Percentiles rank a stretch among this genome's conserved stretches.
These are phyloP conservation scores for Cladophialophora immunda DNA, from an alignment of 2,329 filamentous ascomycete genomes.

Conservation along the genomic window DNA sequence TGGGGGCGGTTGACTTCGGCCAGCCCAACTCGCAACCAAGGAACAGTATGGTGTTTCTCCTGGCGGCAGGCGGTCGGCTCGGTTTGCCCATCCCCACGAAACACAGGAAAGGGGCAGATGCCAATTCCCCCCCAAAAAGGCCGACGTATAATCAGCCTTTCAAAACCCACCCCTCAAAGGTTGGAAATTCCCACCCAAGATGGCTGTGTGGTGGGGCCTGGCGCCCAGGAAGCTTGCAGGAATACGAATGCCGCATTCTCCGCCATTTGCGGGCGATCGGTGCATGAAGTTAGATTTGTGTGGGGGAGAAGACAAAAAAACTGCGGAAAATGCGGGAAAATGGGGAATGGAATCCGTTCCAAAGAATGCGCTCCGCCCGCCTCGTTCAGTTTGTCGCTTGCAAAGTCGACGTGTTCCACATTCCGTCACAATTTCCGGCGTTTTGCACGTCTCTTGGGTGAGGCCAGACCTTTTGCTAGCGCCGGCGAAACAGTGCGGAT, in stretches of 20 bases:
- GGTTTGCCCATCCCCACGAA: neutral
- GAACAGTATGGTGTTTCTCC: neutral
- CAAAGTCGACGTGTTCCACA: neutral
- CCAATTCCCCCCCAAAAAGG: neutral
- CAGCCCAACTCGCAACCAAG: neutral
- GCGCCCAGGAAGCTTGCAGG: neutral
- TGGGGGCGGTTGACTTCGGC: neutral
- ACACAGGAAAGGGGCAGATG: neutral
- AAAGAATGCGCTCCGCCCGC: neutral
- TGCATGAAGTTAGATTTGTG: constrained; percentile 12
- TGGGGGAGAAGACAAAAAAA: neutral
- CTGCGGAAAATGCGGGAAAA: neutral
- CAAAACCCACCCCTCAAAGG: neutral
- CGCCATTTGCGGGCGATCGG: constrained; percentile 12
- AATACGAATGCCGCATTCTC: constrained; percentile 9
- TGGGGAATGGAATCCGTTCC: neutral
- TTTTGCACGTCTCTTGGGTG: neutral
- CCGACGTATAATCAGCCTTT: constrained; percentile 1
- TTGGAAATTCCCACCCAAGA: neutral
- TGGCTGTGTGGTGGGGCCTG: neutral
- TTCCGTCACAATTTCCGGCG: neutral
- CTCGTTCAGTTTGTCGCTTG: neutral
- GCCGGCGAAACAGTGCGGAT: neutral
- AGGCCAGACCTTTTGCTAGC: neutral
- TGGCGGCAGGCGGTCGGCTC: neutral